A percentile compares a stretch with the other conserved stretches of the same genome.
phyloP scores from a whole-genome alignment of 305 asterid species.

The Fraxinus sp. region DNA sequence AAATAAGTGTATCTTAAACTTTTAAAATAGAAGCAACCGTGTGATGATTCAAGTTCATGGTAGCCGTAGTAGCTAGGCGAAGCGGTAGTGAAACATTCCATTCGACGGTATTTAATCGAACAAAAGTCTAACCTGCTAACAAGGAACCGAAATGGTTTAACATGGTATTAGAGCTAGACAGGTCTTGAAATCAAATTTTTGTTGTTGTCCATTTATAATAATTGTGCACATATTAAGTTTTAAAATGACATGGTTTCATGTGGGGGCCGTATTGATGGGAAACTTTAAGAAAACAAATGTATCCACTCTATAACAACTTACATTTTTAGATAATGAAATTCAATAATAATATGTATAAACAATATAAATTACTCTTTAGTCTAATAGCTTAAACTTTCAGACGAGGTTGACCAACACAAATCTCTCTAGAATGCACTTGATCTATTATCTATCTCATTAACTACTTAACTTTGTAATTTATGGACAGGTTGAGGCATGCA shows the following conservation, averaged over 20 bases:
- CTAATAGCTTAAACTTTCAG: not conserved
- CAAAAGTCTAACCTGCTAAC: not conserved
- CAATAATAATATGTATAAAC: not conserved
- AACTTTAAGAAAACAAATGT: not conserved
- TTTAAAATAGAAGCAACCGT: not conserved
- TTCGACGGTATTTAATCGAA: no score
- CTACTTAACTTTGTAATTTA: not conserved
- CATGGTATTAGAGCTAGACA: not conserved
- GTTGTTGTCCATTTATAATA: not conserved
- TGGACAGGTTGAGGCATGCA: constrained; percentile 18
- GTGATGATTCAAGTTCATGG: not conserved
- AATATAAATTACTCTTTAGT: not conserved
- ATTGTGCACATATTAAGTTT: not conserved
- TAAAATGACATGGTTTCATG: not conserved
- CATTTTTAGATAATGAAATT: not conserved
- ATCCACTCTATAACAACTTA: not conserved
- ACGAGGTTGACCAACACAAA: not conserved
- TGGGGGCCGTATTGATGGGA: not conserved
- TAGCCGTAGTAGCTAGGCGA: not conserved
- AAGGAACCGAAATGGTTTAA: not conserved
- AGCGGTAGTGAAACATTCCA: not conserved
- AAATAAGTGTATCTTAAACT: not conserved
- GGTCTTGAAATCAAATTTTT: not conserved
- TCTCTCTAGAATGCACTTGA: not conserved
- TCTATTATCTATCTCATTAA: not conserved